These are phyloP conservation scores for Dioscorea zingiberensis DNA, from an alignment of 106 monocot species.

Conservation along the genomic window DNA sequence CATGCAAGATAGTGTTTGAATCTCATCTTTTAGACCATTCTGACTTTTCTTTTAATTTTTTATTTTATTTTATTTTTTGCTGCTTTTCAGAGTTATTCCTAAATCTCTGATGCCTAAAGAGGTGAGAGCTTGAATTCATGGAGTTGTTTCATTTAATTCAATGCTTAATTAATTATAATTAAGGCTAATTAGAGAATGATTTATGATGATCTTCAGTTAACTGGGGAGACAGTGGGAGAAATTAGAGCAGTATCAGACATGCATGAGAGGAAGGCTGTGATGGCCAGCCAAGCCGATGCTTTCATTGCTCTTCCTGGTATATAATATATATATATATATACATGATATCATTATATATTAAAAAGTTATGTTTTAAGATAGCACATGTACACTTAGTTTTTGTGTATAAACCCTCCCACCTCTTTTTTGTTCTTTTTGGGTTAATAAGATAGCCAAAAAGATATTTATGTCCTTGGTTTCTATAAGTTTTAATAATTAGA, in stretches of 20 bases:
- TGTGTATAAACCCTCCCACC: no score
- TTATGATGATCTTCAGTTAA: constrained; percentile 37
- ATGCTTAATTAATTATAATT: neutral
- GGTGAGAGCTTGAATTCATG: constrained; percentile 19
- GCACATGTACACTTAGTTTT: no score
- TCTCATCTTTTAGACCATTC: no score
- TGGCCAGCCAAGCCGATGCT: constrained; percentile 74
- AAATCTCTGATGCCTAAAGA: constrained; percentile 64
- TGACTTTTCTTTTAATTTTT: neutral
- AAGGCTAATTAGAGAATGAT: neutral
- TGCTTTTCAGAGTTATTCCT: constrained; percentile 49
- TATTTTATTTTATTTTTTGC: neutral
- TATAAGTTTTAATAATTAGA: no score
- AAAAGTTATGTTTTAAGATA: no score
- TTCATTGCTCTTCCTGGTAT: constrained; percentile 89
- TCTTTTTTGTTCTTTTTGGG: no score
- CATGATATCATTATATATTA: no score
- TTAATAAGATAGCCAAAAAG: no score
- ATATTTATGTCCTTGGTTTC: no score
- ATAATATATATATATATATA: neutral
- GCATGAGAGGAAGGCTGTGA: constrained; percentile 85
- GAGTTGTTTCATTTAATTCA: neutral
- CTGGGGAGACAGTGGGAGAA: constrained; percentile 60
- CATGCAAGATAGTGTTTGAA: no score
- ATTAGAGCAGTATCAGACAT: constrained; percentile 63